A percentile compares a stretch with the other conserved stretches of the same genome.
Conservation (phyloP, 2,329 filamentous ascomycete species). For the Sporothrix pallida region DNA sequence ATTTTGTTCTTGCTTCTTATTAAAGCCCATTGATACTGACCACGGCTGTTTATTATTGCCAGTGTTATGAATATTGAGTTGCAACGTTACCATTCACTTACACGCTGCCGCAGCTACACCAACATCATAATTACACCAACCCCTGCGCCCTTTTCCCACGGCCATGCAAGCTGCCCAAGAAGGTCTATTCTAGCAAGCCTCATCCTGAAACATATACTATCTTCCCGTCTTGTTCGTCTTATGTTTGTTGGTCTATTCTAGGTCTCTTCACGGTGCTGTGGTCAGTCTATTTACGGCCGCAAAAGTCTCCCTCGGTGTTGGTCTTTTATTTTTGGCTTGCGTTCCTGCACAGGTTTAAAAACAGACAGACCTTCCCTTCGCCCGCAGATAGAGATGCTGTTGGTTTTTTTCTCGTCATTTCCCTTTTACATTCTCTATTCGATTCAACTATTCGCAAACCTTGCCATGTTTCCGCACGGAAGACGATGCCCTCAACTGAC, state of each 20-base stretch:
- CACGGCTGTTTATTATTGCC: background rate
- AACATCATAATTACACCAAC: background rate
- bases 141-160: background rate
- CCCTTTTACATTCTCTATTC: background rate
- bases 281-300: background rate
- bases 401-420: background rate
- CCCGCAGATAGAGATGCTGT: background rate
- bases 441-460: background rate
- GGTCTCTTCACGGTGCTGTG: background rate
- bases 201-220: background rate
- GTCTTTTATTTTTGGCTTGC: background rate
- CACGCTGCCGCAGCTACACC: background rate
- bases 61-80: background rate
- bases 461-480: background rate
- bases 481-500: background rate
- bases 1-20: background rate
- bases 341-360: background rate
- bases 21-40: background rate
- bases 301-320: no score
- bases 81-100: slow-evolving; percentile 32
- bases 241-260: background rate
- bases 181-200: background rate
- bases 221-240: background rate
- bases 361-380: background rate
- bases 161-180: background rate